A percentile compares a stretch with the other conserved stretches of the same genome.
Evolutionary conservation across 768 basidiomycete species (phyloP).

Genomic region (Serpula lacrymans): DNA sequence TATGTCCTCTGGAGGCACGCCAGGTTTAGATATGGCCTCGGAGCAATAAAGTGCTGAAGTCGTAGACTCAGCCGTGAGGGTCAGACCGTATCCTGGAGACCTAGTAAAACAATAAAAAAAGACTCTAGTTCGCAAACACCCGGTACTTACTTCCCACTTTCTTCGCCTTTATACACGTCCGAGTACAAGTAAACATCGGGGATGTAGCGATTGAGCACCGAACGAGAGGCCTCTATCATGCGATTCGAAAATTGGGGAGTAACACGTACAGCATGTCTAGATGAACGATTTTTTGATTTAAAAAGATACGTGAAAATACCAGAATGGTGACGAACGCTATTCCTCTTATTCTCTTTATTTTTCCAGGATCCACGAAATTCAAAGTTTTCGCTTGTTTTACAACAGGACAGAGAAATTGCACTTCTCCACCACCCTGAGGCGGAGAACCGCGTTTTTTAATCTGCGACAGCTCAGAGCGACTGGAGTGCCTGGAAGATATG

Average conservation of each 20-base stretch:
- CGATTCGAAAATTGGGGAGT: conserved; percentile 97
- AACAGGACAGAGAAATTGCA: conserved; percentile 89
- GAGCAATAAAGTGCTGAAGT: conserved; percentile 85
- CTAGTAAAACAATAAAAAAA: conserved; percentile 35
- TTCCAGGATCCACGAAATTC: conserved; percentile 89
- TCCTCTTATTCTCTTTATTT: conserved; percentile 91
- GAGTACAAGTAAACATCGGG: conserved; percentile 98
- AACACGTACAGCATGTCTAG: conserved; percentile 91
- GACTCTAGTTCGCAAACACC: neutral
- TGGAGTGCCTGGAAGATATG: conserved; percentile 4
- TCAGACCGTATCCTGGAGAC: conserved; percentile 94
- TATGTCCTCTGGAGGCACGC: conserved; percentile 89
- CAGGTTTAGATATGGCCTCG: conserved; percentile 80
- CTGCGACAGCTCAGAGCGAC: conserved; percentile 32
- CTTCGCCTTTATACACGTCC: conserved; percentile 96
- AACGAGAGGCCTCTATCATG: conserved; percentile 93
- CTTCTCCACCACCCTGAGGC: conserved; percentile 90
- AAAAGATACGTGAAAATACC: conserved; percentile 2
- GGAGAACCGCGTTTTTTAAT: conserved; percentile 94
- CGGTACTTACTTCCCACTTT: conserved; percentile 92
- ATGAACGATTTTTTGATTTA: conserved; percentile 6
- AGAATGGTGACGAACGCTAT: conserved; percentile 67
- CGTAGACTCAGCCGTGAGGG: conserved; percentile 87
- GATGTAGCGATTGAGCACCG: conserved; percentile 91
- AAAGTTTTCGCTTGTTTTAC: conserved; percentile 90